Evolutionary conservation across 768 basidiomycete species (phyloP), one percentile per base, ranked within the genome.

Genomic region (Psilocybe cyanescens): DNA sequence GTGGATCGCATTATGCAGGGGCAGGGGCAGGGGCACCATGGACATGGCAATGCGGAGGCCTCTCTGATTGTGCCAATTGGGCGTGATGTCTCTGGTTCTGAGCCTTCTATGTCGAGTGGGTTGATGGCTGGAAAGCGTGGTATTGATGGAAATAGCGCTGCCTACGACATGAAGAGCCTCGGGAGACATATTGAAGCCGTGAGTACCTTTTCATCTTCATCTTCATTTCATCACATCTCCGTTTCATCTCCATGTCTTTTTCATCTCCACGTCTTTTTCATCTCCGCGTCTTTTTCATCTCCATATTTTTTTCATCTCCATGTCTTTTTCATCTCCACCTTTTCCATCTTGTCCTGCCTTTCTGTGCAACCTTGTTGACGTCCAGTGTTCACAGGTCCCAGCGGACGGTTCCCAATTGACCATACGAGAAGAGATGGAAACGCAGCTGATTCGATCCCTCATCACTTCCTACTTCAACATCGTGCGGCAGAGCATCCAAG

Each of bases 171-270:
- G 97, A 98, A 95, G 83, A 97, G 95, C 71, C 81, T 99, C 55
- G 95, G 96, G 46, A 95, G 91, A 76, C 97, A 99, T 70, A 92
- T 99, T 61, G 97, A 99, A 75, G 93, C 96, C 64, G 96, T 98
- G 70, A 83, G 93, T 86, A 24, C 24, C 17, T 53, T 16, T 55
- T 17, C 37, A 47, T 30, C 24, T 24, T 2, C 24, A 24, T 24
- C 2, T 29, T 54, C 31, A 61, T 11, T 61, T 54, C 60, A 24
- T 12, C 19, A 19, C 19, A 19, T 19, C 19, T 19, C 19, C 19
- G 19, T 19, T 24, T 24, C 2, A 24, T 24, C 24, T 24, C 24
- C 24, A 24, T 2, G 24, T 24, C 24, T 24, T 24, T 24, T 24
- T 24, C 24, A 24, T 24, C 2, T 24, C 2, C 24, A 24, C 2